Percentiles rank a stretch among this genome's conserved stretches.
phyloP scores from a whole-genome alignment of 768 basidiomycete genomes.

The Psilocybe subaeruginosa region DNA sequence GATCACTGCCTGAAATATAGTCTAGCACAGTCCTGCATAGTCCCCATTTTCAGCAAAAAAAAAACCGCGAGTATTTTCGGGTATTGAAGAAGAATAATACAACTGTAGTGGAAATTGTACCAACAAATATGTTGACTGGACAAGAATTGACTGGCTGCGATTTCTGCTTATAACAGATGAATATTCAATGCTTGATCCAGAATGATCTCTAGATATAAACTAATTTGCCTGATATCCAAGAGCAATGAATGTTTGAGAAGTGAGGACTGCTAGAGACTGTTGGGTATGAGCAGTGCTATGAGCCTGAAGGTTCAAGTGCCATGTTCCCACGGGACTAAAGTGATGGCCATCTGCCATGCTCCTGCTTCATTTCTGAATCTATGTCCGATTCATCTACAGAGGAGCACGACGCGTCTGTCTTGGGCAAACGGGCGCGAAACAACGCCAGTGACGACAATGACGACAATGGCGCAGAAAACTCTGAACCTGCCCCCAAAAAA shows the following conservation, averaged over 20 bases:
- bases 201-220: neutral
- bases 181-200: neutral
- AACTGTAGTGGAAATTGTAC: too few relatives aligned
- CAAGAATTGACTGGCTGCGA: too few relatives aligned
- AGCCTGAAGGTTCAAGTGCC: neutral
- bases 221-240: neutral
- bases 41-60: too few relatives aligned
- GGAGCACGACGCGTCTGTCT: constrained; percentile 48
- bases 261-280: too few relatives aligned
- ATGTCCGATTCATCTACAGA: constrained; percentile 33
- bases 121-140: too few relatives aligned
- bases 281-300: too few relatives aligned
- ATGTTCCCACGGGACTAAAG: constrained; percentile 4
- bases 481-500: constrained; percentile 24
- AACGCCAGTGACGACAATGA: constrained; percentile 23
- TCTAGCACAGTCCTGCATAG: neutral
- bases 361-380: neutral
- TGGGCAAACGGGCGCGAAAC: constrained; percentile 67
- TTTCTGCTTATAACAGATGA: too few relatives aligned
- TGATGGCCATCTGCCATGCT: neutral
- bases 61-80: too few relatives aligned
- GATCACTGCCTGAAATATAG: constrained; percentile 13
- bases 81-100: too few relatives aligned
- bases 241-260: neutral
- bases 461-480: constrained; percentile 17